Conservation (phyloP, 2,329 filamentous ascomycete genomes). For the Triangularia verruculosa region DNA sequence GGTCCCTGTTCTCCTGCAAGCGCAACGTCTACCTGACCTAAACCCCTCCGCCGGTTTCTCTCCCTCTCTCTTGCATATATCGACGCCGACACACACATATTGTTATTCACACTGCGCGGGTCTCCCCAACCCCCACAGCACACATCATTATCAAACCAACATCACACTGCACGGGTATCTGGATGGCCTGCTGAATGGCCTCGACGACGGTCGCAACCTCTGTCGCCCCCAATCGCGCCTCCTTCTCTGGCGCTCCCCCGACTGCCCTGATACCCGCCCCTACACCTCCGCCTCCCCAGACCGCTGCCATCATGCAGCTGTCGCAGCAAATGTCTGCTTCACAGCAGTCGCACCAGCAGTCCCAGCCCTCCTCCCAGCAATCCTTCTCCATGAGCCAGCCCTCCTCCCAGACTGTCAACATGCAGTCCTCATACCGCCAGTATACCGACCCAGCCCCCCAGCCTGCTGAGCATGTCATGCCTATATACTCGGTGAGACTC, state of each 20-base stretch:
- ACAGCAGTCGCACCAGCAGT: constrained; percentile 45
- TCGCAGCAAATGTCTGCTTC: constrained; percentile 24
- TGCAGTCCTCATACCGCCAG: constrained; percentile 38
- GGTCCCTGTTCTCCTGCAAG: constrained; percentile 17
- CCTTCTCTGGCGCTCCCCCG: constrained; percentile 25
- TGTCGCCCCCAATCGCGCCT: constrained; percentile 25
- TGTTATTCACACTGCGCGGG: constrained; percentile 9
- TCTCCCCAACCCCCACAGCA: background rate
- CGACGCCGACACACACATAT: background rate
- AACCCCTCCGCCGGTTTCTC: constrained; percentile 6
- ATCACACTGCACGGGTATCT: background rate
- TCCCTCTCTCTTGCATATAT: background rate
- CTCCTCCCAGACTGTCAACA: constrained; percentile 42
- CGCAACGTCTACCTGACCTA: constrained; percentile 20
- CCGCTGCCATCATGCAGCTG: constrained; percentile 10
- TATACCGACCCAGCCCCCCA: constrained; percentile 39
- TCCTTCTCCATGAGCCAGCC: constrained; percentile 57
- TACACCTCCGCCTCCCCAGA: background rate
- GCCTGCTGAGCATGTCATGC: constrained; percentile 44
- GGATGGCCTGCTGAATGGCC: constrained; percentile 36
- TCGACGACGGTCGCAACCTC: constrained; percentile 37
- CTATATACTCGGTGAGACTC: constrained; percentile 59
- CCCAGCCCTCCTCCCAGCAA: constrained; percentile 51
- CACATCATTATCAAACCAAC: background rate
- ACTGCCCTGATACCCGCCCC: constrained; percentile 16